Conservation (phyloP, 2,329 filamentous ascomycete genomes). For the Penicillium sp. region DNA sequence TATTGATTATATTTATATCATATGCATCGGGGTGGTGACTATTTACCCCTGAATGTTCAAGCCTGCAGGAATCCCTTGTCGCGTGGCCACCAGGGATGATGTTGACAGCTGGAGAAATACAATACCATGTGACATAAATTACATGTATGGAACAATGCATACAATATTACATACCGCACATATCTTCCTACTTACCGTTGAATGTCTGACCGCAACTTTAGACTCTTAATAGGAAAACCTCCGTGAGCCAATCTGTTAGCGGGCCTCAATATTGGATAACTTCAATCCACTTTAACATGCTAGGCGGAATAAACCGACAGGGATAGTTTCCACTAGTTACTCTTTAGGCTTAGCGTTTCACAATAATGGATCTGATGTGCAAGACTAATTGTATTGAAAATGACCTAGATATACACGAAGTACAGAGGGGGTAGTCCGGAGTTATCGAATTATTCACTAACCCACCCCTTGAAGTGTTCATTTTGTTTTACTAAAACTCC, state of each 20-base stretch:
- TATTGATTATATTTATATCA: neutral
- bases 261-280: conserved; percentile 17
- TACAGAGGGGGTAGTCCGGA: neutral
- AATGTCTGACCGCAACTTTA: conserved; percentile 22
- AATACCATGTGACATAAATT: conserved; percentile 5
- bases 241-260: conserved; percentile 13
- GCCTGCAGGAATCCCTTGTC: conserved; percentile 21
- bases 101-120: conserved; percentile 3
- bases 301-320: conserved; percentile 16
- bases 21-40: neutral
- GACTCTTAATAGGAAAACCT: conserved; percentile 12
- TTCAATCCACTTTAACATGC: conserved; percentile 7
- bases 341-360: conserved; percentile 2
- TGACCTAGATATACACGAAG: neutral
- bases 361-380: conserved; percentile 5
- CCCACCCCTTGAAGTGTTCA: neutral
- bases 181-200: conserved; percentile 7
- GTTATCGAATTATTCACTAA: neutral
- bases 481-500: neutral
- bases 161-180: neutral
- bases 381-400: neutral
- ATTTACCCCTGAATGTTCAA: conserved; percentile 9
- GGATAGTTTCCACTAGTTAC: neutral
- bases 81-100: conserved; percentile 36
- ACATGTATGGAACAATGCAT: neutral